Evolutionary conservation across 1,284 basidiomycete species (phyloP), one percentile per base, ranked within the genome.

Genomic region (Pholiota adiposa): DNA sequence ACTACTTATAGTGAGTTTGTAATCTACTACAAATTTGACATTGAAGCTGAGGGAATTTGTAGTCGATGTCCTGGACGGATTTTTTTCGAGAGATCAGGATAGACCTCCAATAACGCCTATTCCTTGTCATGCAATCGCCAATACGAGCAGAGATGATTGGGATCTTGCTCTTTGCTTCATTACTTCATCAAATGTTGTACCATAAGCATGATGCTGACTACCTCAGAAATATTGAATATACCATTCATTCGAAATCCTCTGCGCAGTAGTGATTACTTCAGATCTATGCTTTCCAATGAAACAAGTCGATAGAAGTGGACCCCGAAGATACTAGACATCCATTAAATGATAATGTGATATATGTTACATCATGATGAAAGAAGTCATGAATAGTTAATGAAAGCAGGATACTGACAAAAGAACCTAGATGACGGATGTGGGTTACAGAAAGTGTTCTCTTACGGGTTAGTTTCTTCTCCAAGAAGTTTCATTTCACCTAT

Each of bases 401-500:
- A 51, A 51, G 33, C 3, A 51, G 34, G 16, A 8, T 11, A n/a
- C n/a, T n/a, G n/a, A n/a, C n/a, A n/a, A n/a, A n/a, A n/a, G n/a
- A n/a, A n/a, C n/a, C n/a, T n/a, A n/a, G n/a, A n/a, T n/a, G n/a
- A 44, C 12, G 19, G 21, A 54, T 46, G n/a, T 9, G 14, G 48
- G 33, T n/a, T 36, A 25, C 38, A 40, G 18, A n/a, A 33, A 46
- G n/a, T 23, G 29, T 33, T 7, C 25, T 43, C 52, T 77, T 69
- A 87, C 11, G 85, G 79, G 43, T 75, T 75, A 36, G 73, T 76
- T 65, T 89, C 87, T 65, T 83, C 84, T 69, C 86, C 79, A 46
- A 92, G 77, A 18, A 84, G 79, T 72, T 85, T 82, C 84, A 97
- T 88, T 76, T 90, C 86, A 12, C 85, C 89, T n/a, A 94, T 79